Percentiles rank a stretch among this genome's conserved stretches.
Evolutionary conservation across 2,329 filamentous ascomycete genomes (phyloP).

Genomic region (Malbranchea cinnamomea): DNA sequence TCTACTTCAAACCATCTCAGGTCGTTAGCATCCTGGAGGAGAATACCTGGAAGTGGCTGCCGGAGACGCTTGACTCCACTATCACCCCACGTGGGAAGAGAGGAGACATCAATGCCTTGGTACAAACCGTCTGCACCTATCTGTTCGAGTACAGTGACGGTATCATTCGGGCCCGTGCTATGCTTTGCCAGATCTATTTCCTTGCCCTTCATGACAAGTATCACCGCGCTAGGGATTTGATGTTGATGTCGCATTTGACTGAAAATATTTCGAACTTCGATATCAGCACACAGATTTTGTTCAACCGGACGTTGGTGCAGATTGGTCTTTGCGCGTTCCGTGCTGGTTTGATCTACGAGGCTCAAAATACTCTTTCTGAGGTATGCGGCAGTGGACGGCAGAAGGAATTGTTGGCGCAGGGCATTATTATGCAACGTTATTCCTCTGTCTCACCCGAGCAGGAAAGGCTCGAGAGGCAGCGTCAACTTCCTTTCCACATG

Average conservation of each 20-base stretch:
- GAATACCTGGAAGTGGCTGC: constrained; percentile 75
- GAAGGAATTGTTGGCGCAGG: constrained; percentile 94
- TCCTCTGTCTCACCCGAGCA: constrained; percentile 94
- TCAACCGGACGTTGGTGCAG: constrained; percentile 95
- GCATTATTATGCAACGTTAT: constrained; percentile 95
- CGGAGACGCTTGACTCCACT: constrained; percentile 53
- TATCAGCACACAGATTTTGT: constrained; percentile 92
- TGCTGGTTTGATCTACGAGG: constrained; percentile 89
- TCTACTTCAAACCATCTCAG: constrained; percentile 97
- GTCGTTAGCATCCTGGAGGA: constrained; percentile 90
- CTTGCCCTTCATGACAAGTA: constrained; percentile 93
- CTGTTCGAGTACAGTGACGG: constrained; percentile 89
- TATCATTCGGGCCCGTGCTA: constrained; percentile 87
- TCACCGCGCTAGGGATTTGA: constrained; percentile 96
- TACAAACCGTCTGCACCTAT: constrained; percentile 84
- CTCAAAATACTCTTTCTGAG: constrained; percentile 93
- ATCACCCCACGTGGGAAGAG: constrained; percentile 61
- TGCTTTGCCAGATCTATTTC: constrained; percentile 99
- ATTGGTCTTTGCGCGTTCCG: constrained; percentile 98
- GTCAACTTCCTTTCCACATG: constrained; percentile 98
- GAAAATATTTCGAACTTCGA: constrained; percentile 96
- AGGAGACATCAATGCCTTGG: constrained; percentile 54
- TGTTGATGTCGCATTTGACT: constrained; percentile 98
- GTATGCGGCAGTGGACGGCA: constrained; percentile 95
- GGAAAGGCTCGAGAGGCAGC: constrained; percentile 90